Evolutionary conservation across 805 yeast genomes (phyloP), one percentile per base, ranked within the genome.

Genomic region (Saccharomycopsis olivae): DNA sequence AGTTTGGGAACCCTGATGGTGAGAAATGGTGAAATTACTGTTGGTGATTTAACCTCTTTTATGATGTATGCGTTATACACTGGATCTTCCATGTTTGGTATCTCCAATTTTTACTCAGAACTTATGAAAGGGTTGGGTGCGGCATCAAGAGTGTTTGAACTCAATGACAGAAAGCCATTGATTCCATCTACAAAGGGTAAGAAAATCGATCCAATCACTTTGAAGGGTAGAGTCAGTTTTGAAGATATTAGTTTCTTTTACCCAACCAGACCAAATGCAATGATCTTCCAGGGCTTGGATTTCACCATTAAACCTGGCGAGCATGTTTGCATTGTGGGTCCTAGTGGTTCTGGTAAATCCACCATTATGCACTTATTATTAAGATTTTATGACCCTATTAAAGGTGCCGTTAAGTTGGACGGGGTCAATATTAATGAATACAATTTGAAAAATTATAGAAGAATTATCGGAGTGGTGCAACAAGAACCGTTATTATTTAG

Each of bases 81-180:
- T 2, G 97, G 96, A 1, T 68, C 86, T n/a, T 85, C 96, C 6
- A 83, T 88, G 51, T 82, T 83, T 58, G 95, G 96, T 0, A 57
- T 89, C 15, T 89, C 95, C 0, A 83, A 82, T 52, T 89, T 89
- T 56, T 89, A 88, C 55, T 77, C 94, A 2, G 97, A 89, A 57
- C 64, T 89, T 43, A 89, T 89, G 96, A 89, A 89, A 62, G 97
- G 96, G 41, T 83, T 88, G 5, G 97, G 97, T 37, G 96, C 97
- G 0, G 92, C 96, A 0, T 79, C 87, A 37, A 67, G 97, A 44
- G 73, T 89, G 19, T 88, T 89, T 63, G 97, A 89, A 56, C 65
- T 89, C 36, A 75, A 80, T 44, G 92, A 83, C 46, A 68, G 86
- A 58, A 66, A 75, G 48, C 94, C 96, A 0, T 58, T 65, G 9